These are phyloP conservation scores for Saussurea involucrata DNA, from an alignment of 129 eudicot species.

Conservation along the genomic window DNA sequence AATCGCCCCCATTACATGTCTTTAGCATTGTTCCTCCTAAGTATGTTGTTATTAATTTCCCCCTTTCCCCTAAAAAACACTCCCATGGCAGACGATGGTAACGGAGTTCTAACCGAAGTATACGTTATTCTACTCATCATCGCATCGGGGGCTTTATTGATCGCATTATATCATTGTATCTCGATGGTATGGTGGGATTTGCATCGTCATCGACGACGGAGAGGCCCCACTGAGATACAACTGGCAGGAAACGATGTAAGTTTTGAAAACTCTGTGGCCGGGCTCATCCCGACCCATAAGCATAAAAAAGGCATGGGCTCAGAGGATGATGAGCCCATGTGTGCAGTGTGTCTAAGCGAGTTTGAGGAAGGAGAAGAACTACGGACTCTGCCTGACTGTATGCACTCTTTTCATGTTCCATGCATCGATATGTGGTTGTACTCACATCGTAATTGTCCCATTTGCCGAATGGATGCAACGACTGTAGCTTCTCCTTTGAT, in stretches of 20 bases:
- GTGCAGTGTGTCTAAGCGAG: constrained; percentile 41
- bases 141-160: constrained; percentile 33
- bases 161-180: constrained; percentile 31
- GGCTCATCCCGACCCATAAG: constrained; percentile 32
- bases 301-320: constrained; percentile 20
- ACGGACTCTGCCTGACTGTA: constrained; percentile 46
- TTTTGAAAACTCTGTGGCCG: constrained; percentile 23
- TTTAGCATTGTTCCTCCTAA: constrained; percentile 17
- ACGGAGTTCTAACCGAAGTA: constrained; percentile 15
- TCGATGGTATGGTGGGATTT: constrained; percentile 30
- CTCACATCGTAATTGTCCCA: constrained; percentile 44
- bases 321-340: constrained; percentile 31
- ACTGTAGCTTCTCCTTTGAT: constrained; percentile 11
- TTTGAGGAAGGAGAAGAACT: constrained; percentile 47
- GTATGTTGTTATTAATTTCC: constrained; percentile 1
- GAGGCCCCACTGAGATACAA: neutral
- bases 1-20: constrained; percentile 30
- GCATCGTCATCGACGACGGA: constrained; percentile 5
- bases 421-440: constrained; percentile 55
- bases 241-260: constrained; percentile 1
- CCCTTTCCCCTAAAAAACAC: neutral
- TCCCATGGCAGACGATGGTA: constrained; percentile 17
- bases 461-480: constrained; percentile 37
- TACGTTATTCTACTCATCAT: constrained; percentile 25
- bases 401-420: constrained; percentile 43